A percentile compares a stretch with the other conserved stretches of the same genome.
phyloP scores from a whole-genome alignment of 140 eudicot species.

The Stevia rebaudiana region DNA sequence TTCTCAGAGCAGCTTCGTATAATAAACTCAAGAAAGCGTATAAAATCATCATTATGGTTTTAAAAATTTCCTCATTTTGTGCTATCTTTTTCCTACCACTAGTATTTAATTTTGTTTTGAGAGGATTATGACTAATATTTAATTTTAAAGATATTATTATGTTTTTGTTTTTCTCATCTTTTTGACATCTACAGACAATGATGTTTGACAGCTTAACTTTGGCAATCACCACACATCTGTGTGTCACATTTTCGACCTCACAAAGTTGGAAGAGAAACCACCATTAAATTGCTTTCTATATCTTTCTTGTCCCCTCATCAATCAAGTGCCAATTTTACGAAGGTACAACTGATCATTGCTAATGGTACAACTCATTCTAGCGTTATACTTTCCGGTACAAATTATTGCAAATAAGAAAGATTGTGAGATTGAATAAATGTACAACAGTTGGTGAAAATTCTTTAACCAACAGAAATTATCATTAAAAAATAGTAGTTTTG shows the following conservation, averaged over 20 bases:
- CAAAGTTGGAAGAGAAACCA: conserved; percentile 39
- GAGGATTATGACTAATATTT: conserved; percentile 26
- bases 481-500: conserved; percentile 37
- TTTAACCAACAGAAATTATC: conserved; percentile 44
- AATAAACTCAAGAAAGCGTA: conserved; percentile 27
- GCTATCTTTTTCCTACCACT: conserved; percentile 5
- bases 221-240: conserved; percentile 29
- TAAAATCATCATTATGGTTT: conserved; percentile 25
- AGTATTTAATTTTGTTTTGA: not conserved
- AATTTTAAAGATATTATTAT: conserved; percentile 29
- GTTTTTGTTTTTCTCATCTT: conserved; percentile 28
- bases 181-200: conserved; percentile 43
- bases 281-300: conserved; percentile 26
- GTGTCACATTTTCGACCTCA: conserved; percentile 35
- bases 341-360: conserved; percentile 16
- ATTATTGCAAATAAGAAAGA: conserved; percentile 14
- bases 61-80: conserved; percentile 27
- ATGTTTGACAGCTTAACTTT: conserved; percentile 43
- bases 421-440: conserved; percentile 31
- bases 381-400: conserved; percentile 24
- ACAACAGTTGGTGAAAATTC: conserved; percentile 33
- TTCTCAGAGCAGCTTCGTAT: conserved; percentile 35
- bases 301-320: conserved; percentile 24
- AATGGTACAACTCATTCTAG: conserved; percentile 19
- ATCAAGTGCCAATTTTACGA: conserved; percentile 19